Evolutionary conservation across 352 stramenopile genomes (phyloP), one percentile per base, ranked within the genome.

Genomic region (Phytophthora pini): DNA sequence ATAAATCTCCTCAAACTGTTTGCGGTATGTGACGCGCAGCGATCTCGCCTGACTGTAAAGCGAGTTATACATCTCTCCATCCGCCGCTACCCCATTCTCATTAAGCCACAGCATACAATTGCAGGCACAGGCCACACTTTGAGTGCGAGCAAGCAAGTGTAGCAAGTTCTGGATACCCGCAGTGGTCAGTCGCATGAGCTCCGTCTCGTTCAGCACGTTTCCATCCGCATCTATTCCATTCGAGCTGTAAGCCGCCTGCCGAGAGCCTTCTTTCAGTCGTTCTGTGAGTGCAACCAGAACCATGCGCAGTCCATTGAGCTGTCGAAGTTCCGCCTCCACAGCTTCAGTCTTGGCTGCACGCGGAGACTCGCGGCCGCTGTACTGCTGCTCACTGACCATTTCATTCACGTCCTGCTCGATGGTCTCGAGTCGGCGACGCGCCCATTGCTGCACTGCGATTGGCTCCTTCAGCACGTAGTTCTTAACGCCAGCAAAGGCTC

Each of bases 371-470:
- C 66, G 61, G 24, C 56, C 68, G 52, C 72, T 79, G 47, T 65
- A 82, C n/a, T 83, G 65, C 26, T 85, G 68, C 27, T 88, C 77
- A 3, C 65, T 77, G 8, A 87, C 59, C 60, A 84, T 72, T 36
- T 82, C 73, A 43, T 89, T 84, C 39, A 90, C 70, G 20, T 45
- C 53, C 27, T 79, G 80, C 51, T 94, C 82, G 27, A 89, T 65
- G 5, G 39, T 44, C 24, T 91, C 81, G 0, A 94, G 69, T 50
- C 73, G 77, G 6, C 73, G 81, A 7, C 81, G 79, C 13, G 74
- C 72, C 86, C 86, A 94, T 64, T 94, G 86, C 48, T 93, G 83
- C 50, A 93, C 82, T 45, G 86, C 86, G 39, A 94, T 90, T 20
- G 86, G 86, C 32, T 94, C 86, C 47, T 89, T 90, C 8, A 94